Evolutionary conservation across 2,329 filamentous ascomycete genomes (phyloP).

Genomic region (Trichoderma sp.): DNA sequence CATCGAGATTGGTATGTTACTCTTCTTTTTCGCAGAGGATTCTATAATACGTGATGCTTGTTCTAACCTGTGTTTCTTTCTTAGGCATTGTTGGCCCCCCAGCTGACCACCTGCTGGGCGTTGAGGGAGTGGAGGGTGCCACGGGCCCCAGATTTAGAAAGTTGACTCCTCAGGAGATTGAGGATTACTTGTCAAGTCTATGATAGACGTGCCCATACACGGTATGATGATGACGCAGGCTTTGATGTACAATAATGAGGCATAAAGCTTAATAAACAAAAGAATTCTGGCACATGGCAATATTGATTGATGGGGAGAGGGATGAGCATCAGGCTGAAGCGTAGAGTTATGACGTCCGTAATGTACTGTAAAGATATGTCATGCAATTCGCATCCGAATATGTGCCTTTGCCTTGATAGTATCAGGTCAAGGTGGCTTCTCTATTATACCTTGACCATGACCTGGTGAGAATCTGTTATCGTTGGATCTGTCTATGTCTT

Average conservation of each 20-base stretch:
- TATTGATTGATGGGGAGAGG: neutral
- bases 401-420: neutral
- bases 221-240: conserved; percentile 11
- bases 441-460: neutral
- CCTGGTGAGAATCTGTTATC: neutral
- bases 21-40: neutral
- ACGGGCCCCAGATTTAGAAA: conserved; percentile 87
- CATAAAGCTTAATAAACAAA: conserved; percentile 19
- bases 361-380: neutral
- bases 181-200: conserved; percentile 98
- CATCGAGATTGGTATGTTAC: conserved; percentile 82
- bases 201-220: conserved; percentile 45
- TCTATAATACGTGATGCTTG: neutral
- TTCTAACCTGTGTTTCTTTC: conserved; percentile 28
- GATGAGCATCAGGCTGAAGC: neutral
- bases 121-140: conserved; percentile 83
- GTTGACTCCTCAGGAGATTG: conserved; percentile 95
- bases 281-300: conserved; percentile 1
- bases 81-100: conserved; percentile 91
- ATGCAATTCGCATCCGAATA: neutral
- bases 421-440: neutral
- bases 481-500: conserved; percentile 11
- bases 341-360: neutral
- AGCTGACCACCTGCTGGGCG: conserved; percentile 86
- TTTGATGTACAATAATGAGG: conserved; percentile 19